Conservation (phyloP, 2,329 filamentous ascomycete species). For the Fusarium devonianum region DNA sequence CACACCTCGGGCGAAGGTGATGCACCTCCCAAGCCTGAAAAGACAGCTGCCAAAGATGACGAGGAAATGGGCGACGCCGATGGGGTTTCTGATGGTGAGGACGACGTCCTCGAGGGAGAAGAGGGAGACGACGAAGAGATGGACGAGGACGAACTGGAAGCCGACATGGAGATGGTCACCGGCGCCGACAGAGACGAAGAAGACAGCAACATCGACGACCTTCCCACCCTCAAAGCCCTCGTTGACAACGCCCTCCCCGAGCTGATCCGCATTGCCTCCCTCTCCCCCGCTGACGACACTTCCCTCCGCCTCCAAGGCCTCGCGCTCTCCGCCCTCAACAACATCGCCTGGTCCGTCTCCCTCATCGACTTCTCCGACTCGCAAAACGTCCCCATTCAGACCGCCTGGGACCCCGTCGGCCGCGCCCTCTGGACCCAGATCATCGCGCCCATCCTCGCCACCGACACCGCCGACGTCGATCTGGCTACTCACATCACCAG, state of each 20-base stretch:
- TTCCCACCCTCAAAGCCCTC: conserved; percentile 59
- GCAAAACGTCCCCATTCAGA: conserved; percentile 60
- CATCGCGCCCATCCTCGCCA: conserved; percentile 63
- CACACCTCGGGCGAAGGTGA: conserved; percentile 56
- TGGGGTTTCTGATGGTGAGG: conserved; percentile 47
- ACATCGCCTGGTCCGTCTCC: conserved; percentile 72
- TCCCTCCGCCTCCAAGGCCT: conserved; percentile 57
- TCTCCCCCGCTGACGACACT: conserved; percentile 51
- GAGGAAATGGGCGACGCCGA: conserved; percentile 51
- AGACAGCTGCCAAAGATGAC: conserved; percentile 50
- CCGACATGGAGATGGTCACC: conserved; percentile 71
- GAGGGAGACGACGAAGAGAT: conserved; percentile 64
- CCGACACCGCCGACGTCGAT: conserved; percentile 67
- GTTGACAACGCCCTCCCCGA: conserved; percentile 49
- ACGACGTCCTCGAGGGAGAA: too few relatives aligned
- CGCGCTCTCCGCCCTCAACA: conserved; percentile 69
- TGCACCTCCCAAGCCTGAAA: conserved; percentile 44
- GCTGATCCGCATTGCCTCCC: conserved; percentile 56
- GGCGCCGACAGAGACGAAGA: conserved; percentile 55
- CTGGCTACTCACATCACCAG: conserved; percentile 70
- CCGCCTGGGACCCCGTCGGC: conserved; percentile 62
- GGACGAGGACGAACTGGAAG: conserved; percentile 64
- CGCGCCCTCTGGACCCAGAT: conserved; percentile 65
- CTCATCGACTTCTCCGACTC: conserved; percentile 64
- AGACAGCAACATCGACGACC: conserved; percentile 54